phyloP scores from a whole-genome alignment of 352 stramenopile species.

The Elongisporangium anandrum region DNA sequence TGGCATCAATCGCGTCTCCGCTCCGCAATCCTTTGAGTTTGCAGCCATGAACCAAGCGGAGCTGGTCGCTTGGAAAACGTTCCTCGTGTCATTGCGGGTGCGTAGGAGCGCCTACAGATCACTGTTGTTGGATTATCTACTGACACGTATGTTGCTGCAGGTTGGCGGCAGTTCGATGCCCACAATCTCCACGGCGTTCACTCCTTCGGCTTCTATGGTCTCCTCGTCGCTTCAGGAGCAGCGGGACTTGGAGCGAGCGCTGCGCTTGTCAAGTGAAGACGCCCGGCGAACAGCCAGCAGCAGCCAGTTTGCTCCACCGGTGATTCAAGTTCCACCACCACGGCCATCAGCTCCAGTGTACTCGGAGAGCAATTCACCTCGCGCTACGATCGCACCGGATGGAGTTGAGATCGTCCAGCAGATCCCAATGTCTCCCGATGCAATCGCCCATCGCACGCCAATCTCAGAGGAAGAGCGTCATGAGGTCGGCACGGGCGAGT shows the following conservation, averaged over 20 bases:
- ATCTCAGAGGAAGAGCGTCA: constrained; percentile 2
- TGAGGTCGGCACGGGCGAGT: constrained; percentile 29
- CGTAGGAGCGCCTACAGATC: constrained; percentile 4
- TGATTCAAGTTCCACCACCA: not conserved
- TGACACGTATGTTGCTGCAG: constrained; percentile 1
- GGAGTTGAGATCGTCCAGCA: constrained; percentile 81
- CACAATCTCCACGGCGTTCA: constrained; percentile 24
- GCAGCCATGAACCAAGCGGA: constrained; percentile 51
- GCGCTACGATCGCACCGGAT: constrained; percentile 50
- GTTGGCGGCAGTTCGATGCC: constrained; percentile 10
- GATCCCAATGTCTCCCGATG: constrained; percentile 11
- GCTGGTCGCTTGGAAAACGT: constrained; percentile 66
- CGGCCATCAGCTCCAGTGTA: constrained; percentile 27
- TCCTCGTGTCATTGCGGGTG: constrained; percentile 55
- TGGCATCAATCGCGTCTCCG: constrained; percentile 55
- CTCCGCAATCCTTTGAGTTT: constrained; percentile 61
- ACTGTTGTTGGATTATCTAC: not conserved
- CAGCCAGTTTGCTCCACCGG: constrained; percentile 17
- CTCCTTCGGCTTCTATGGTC: not conserved
- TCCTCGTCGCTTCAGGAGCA: constrained; percentile 41
- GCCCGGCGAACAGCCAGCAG: constrained; percentile 23
- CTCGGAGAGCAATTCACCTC: constrained; percentile 22
- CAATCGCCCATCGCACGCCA: constrained; percentile 6
- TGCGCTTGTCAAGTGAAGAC: constrained; percentile 59
- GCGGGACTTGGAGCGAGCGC: constrained; percentile 46